phyloP scores from a whole-genome alignment of 2,329 filamentous ascomycete genomes.

The Curvularia verruculosa region DNA sequence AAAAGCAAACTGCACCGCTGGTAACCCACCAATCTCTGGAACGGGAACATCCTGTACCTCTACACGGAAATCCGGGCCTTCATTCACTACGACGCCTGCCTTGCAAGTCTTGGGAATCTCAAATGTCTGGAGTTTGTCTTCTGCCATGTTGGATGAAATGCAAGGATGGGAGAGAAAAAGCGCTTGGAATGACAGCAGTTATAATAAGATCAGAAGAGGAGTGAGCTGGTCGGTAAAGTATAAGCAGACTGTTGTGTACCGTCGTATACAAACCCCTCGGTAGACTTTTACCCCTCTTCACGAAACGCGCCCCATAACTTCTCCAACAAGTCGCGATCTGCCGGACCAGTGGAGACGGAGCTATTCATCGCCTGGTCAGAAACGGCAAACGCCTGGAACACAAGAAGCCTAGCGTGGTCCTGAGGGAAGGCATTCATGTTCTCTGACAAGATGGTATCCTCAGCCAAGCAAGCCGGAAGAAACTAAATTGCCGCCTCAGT shows the following conservation, averaged over 20 bases:
- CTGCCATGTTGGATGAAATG: conserved; percentile 27
- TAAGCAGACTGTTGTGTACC: not conserved
- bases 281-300: not conserved
- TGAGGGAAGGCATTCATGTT: not conserved
- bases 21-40: conserved; percentile 52
- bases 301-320: not conserved
- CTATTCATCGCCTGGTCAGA: not conserved
- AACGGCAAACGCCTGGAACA: not conserved
- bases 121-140: conserved; percentile 36
- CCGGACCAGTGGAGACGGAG: not conserved
- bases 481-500: not conserved
- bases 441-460: not conserved
- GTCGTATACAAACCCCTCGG: not conserved
- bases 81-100: conserved; percentile 60
- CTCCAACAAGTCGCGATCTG: not conserved
- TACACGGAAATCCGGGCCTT: conserved; percentile 57
- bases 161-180: not conserved
- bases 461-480: not conserved
- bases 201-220: not conserved
- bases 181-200: not conserved
- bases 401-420: not conserved
- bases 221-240: not conserved
- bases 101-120: conserved; percentile 59
- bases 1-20: not conserved
- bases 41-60: conserved; percentile 56